These are phyloP conservation scores for Schizophyllum commune DNA, from an alignment of 1,284 basidiomycete species.

Conservation along the genomic window DNA sequence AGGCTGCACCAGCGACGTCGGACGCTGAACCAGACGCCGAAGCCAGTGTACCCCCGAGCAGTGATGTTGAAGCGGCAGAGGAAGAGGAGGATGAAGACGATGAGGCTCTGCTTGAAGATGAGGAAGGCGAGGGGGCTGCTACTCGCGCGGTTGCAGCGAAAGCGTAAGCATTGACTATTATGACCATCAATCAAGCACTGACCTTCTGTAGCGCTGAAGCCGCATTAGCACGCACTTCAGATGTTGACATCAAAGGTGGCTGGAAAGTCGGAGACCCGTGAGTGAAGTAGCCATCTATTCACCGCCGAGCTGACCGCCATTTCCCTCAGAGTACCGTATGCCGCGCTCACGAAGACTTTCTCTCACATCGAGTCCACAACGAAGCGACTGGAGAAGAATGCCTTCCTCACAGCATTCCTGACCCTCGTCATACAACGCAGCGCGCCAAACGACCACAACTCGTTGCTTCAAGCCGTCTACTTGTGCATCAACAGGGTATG, in stretches of 20 bases:
- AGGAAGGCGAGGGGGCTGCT: constrained; percentile 30
- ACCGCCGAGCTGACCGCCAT: neutral
- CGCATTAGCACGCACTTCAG: constrained; percentile 51
- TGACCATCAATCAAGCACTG: constrained; percentile 3
- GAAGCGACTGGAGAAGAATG: constrained; percentile 91
- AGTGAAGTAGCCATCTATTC: neutral
- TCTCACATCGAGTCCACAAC: constrained; percentile 91
- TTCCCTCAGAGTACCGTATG: constrained; percentile 80
- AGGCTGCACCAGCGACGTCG: constrained; percentile 16
- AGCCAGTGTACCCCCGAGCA: constrained; percentile 11
- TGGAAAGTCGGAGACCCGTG: constrained; percentile 88
- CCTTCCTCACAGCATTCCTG: constrained; percentile 83
- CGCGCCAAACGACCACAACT: constrained; percentile 57
- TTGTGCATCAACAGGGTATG: constrained; percentile 93
- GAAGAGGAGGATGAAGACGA: constrained; percentile 57
- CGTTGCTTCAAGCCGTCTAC: constrained; percentile 86
- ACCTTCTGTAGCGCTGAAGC: constrained; percentile 54
- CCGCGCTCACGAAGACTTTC: constrained; percentile 86
- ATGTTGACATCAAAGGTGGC: constrained; percentile 76
- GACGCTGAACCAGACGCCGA: constrained; percentile 18
- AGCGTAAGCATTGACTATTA: constrained; percentile 38
- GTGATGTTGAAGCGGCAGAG: constrained; percentile 13
- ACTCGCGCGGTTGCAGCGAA: constrained; percentile 43
- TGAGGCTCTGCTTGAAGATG: constrained; percentile 37
- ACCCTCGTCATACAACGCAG: constrained; percentile 85